These are phyloP conservation scores for Penicillium polonicum DNA, from an alignment of 2,329 filamentous ascomycete genomes.

Conservation along the genomic window DNA sequence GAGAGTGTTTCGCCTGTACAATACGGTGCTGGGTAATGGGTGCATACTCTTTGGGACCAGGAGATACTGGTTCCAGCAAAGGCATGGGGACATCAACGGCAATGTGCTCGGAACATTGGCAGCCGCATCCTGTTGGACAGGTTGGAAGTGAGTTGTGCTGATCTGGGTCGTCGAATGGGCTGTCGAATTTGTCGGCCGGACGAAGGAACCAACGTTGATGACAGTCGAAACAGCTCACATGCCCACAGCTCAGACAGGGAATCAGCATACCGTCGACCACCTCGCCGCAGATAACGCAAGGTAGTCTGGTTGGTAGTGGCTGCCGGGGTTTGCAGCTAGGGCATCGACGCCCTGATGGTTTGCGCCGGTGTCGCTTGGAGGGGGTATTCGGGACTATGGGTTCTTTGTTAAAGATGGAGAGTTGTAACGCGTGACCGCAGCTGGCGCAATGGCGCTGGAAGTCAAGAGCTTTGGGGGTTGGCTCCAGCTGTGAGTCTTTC, in stretches of 20 bases:
- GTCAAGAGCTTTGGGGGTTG: slow-evolving; percentile 34
- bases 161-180: slow-evolving; percentile 9
- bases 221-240: slow-evolving; percentile 48
- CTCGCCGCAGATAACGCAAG: slow-evolving; percentile 47
- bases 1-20: slow-evolving; percentile 22
- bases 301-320: slow-evolving; percentile 35
- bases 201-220: slow-evolving; percentile 44
- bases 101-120: slow-evolving; percentile 44
- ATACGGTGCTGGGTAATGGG: neutral
- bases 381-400: slow-evolving; percentile 17
- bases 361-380: slow-evolving; percentile 22
- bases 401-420: slow-evolving; percentile 37
- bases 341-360: slow-evolving; percentile 30
- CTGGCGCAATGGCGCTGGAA: slow-evolving; percentile 45
- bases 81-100: slow-evolving; percentile 36
- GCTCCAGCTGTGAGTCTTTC: slow-evolving; percentile 19
- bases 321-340: slow-evolving; percentile 37
- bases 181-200: slow-evolving; percentile 14
- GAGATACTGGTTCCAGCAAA: slow-evolving; percentile 20
- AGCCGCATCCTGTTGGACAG: slow-evolving; percentile 51
- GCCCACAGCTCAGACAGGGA: slow-evolving; percentile 50
- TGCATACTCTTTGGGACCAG: slow-evolving; percentile 3
- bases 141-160: slow-evolving; percentile 24
- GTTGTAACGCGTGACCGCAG: slow-evolving; percentile 40
- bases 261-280: slow-evolving; percentile 46